phyloP scores from a whole-genome alignment of 1,139 yeast species.

The Nakaseomyces glabratus region DNA sequence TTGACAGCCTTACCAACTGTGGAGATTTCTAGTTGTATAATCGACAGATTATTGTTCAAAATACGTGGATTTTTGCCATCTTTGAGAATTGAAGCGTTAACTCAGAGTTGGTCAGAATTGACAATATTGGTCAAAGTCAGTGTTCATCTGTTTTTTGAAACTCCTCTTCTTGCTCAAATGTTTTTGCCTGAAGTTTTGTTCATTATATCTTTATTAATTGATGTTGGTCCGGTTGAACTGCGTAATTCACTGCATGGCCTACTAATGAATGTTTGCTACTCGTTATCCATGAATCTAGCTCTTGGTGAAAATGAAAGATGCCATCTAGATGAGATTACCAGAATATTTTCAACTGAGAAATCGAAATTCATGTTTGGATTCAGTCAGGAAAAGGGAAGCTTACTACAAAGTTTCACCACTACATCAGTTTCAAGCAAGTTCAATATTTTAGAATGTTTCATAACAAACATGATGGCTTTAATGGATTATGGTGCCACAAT shows the following conservation, averaged over 20 bases:
- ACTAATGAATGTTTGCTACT: slow-evolving; percentile 61
- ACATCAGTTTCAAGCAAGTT: slow-evolving; percentile 45
- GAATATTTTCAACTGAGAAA: slow-evolving; percentile 59
- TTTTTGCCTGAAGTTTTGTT: slow-evolving; percentile 68
- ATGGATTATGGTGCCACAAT: slow-evolving; percentile 46
- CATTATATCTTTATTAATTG: slow-evolving; percentile 61
- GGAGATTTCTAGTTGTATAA: slow-evolving; percentile 61
- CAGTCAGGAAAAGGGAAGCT: slow-evolving; percentile 49
- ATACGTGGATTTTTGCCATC: slow-evolving; percentile 44
- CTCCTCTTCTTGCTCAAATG: slow-evolving; percentile 53
- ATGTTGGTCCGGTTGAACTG: slow-evolving; percentile 61
- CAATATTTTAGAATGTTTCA: slow-evolving; percentile 52
- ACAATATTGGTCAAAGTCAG: slow-evolving; percentile 59
- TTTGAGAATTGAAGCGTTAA: slow-evolving; percentile 39
- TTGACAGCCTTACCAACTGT: slow-evolving; percentile 60
- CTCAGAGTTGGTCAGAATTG: slow-evolving; percentile 66
- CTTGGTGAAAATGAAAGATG: slow-evolving; percentile 36
- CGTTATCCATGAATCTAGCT: slow-evolving; percentile 54
- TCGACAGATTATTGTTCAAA: slow-evolving; percentile 42
- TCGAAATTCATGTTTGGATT: slow-evolving; percentile 71
- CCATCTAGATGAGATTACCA: slow-evolving; percentile 45
- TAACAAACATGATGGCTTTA: slow-evolving; percentile 51
- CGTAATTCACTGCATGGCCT: slow-evolving; percentile 59
- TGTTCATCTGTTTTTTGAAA: slow-evolving; percentile 64
- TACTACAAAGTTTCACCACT: slow-evolving; percentile 32